phyloP scores from a whole-genome alignment of 2,329 filamentous ascomycete species.

The Ceratocystis cacaofunesta region DNA sequence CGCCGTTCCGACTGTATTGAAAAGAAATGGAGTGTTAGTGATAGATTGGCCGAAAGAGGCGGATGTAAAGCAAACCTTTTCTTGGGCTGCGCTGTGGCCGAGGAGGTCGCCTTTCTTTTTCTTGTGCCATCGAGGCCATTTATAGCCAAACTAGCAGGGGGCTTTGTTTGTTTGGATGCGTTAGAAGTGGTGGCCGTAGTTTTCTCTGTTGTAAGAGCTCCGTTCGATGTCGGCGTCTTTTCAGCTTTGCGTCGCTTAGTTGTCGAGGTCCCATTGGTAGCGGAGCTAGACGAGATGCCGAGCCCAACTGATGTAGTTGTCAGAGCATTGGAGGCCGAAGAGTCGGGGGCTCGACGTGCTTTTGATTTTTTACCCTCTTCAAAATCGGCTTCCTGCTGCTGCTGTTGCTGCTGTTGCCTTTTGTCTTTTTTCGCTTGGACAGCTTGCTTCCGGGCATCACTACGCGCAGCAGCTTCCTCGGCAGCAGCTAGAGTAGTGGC shows the following conservation, averaged over 20 bases:
- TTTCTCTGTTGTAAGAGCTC: constrained; percentile 20
- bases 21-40: constrained; percentile 9
- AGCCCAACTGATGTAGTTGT: constrained; percentile 43
- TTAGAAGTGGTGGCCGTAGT: constrained; percentile 32
- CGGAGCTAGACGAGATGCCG: constrained; percentile 43
- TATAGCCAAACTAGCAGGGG: constrained; percentile 49
- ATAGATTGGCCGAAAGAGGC: neutral
- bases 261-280: constrained; percentile 31
- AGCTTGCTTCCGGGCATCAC: constrained; percentile 72
- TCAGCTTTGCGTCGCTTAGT: constrained; percentile 73
- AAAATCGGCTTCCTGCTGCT: constrained; percentile 28
- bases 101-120: constrained; percentile 50
- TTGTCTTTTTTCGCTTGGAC: constrained; percentile 60
- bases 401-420: constrained; percentile 43
- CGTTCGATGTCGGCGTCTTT: constrained; percentile 29
- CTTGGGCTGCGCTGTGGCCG: constrained; percentile 55
- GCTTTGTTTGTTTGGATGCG: constrained; percentile 39
- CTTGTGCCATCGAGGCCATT: constrained; percentile 55
- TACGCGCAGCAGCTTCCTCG: constrained; percentile 69
- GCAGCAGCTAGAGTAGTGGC: constrained; percentile 64
- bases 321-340: constrained; percentile 36
- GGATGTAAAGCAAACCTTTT: constrained; percentile 48
- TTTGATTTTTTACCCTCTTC: constrained; percentile 47
- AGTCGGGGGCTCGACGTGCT: constrained; percentile 13
- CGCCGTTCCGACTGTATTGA: constrained; percentile 24